Evolutionary conservation across 75 land plant species (phyloP).

Genomic region (Picea glauca): DNA sequence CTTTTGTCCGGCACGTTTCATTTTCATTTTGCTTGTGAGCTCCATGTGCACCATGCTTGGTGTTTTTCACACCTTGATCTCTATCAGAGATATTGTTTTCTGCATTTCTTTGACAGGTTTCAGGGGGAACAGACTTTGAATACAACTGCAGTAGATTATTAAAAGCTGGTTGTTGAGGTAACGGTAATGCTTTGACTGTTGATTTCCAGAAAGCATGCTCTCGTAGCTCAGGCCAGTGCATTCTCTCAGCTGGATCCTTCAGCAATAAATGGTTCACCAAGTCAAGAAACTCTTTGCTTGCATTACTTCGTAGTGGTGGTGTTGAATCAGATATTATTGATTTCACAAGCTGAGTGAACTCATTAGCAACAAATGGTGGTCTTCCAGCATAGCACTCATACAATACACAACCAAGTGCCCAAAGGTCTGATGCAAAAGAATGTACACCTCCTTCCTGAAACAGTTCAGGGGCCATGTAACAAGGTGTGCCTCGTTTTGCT

Average conservation of each 20-base stretch:
- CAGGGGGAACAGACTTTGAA: conserved; percentile 33
- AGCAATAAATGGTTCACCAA: conserved; percentile 64
- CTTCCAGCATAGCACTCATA: conserved; percentile 95
- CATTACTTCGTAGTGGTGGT: conserved; percentile 65
- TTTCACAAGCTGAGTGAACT: conserved; percentile 88
- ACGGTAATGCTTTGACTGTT: conserved; percentile 43
- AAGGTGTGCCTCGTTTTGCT: conserved; percentile 97
- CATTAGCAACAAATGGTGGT: conserved; percentile 91
- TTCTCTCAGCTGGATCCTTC: conserved; percentile 94
- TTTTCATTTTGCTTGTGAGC: conserved; percentile 38
- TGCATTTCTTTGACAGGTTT: conserved; percentile 31
- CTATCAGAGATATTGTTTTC: conserved; percentile 31
- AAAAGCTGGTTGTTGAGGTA: conserved; percentile 93
- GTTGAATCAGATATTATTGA: conserved; percentile 82
- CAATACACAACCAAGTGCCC: conserved; percentile 98
- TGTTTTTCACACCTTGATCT: conserved; percentile 21
- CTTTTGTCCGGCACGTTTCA: conserved; percentile 21
- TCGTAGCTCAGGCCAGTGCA: conserved; percentile 90
- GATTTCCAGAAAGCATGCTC: conserved; percentile 88
- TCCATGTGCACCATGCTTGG: conserved; percentile 32
- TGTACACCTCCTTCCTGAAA: conserved; percentile 97
- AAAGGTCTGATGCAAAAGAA: conserved; percentile 96
- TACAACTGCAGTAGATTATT: conserved; percentile 43
- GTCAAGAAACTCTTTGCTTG: conserved; percentile 75
- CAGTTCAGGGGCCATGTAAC: conserved; percentile 99